Percentiles rank a stretch among this genome's conserved stretches.
Evolutionary conservation across 2,329 filamentous ascomycete genomes (phyloP).

Genomic region (Rhynchosporium secalis): DNA sequence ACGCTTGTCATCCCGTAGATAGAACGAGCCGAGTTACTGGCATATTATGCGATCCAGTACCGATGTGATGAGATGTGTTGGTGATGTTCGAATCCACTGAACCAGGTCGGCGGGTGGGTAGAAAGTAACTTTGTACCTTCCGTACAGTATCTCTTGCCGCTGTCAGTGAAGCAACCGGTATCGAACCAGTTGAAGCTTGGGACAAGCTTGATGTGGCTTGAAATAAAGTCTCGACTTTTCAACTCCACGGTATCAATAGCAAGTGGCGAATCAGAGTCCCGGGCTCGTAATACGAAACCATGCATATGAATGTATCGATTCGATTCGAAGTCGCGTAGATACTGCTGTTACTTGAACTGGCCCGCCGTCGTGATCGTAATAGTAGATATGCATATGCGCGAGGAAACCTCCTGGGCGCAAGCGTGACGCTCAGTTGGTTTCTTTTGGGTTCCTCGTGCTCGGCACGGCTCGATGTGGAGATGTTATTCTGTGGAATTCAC

Average conservation of each 20-base stretch:
- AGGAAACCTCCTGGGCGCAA: background rate
- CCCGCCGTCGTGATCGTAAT: background rate
- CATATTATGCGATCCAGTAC: background rate
- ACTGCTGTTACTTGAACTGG: too few species aligned
- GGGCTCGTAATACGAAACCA: too few species aligned
- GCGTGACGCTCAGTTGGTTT: background rate
- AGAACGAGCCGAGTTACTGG: background rate
- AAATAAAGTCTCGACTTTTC: background rate
- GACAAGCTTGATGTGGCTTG: too few species aligned
- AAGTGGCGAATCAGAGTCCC: too few species aligned
- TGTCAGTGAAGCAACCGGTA: background rate
- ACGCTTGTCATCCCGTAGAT: background rate
- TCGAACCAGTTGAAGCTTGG: background rate
- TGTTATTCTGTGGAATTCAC: background rate
- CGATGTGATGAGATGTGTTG: too few species aligned
- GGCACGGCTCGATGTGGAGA: background rate
- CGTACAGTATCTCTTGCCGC: background rate
- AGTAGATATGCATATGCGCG: background rate
- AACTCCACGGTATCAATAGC: background rate
- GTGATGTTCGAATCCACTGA: background rate
- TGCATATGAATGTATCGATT: background rate
- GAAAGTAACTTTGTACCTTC: background rate
- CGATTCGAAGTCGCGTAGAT: background rate
- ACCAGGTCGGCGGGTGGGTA: background rate
- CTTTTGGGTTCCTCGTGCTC: background rate